A percentile compares a stretch with the other conserved stretches of the same genome.
Conservation (phyloP, 495 filamentous ascomycete species). For the Penicillium tannophilum region DNA sequence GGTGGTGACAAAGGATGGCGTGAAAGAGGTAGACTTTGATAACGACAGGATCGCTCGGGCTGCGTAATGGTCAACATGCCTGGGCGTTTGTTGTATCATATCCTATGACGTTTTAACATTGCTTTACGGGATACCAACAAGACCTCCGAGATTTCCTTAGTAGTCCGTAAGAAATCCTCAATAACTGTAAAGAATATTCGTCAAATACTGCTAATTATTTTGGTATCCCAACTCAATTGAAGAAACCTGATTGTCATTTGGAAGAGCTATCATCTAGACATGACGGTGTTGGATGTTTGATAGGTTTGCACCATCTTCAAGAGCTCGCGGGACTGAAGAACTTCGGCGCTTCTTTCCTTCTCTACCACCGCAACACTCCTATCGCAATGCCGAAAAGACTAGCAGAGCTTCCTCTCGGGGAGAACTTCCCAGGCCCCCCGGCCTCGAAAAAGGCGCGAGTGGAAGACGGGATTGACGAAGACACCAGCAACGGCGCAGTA, state of each 20-base stretch:
- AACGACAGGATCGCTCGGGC: constrained; percentile 71
- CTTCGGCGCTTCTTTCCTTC: constrained; percentile 12
- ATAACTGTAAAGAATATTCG: not conserved
- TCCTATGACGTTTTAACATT: constrained; percentile 37
- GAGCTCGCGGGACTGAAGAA: constrained; percentile 23
- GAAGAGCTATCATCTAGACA: constrained; percentile 7
- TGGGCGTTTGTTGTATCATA: constrained; percentile 47
- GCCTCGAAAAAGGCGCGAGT: constrained; percentile 75
- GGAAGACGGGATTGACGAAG: constrained; percentile 51
- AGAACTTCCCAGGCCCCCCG: constrained; percentile 63
- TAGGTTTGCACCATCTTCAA: constrained; percentile 40
- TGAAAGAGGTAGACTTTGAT: constrained; percentile 76
- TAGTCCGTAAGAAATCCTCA: not conserved
- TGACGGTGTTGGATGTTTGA: constrained; percentile 35
- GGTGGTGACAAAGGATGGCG: constrained; percentile 89
- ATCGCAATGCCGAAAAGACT: constrained; percentile 72
- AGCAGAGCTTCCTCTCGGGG: constrained; percentile 76
- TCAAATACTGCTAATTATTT: not conserved
- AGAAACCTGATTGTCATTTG: not conserved
- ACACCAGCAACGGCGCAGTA: constrained; percentile 42
- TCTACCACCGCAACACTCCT: constrained; percentile 14
- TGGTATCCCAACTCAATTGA: not conserved
- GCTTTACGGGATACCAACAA: constrained; percentile 29
- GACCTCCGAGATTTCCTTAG: not conserved
- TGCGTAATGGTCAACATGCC: constrained; percentile 53